phyloP scores from a whole-genome alignment of 805 yeast species.

The Saccharomycopsis synnaedendra region DNA sequence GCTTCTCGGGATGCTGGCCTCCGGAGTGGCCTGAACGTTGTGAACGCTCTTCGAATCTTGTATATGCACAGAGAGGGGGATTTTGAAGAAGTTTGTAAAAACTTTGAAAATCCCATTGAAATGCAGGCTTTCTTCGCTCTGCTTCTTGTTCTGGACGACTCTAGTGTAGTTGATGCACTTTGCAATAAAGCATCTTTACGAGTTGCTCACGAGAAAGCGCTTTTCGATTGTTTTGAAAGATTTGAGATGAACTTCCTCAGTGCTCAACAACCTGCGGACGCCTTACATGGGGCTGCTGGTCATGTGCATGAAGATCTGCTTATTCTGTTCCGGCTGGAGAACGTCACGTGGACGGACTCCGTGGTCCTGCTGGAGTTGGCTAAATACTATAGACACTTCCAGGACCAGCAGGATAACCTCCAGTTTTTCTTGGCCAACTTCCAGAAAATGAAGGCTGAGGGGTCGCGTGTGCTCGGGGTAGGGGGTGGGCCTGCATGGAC shows the following conservation, averaged over 20 bases:
- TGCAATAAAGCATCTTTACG: slow-evolving; percentile 16
- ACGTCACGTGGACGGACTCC: slow-evolving; percentile 25
- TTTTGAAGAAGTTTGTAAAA: slow-evolving; percentile 20
- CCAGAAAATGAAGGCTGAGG: slow-evolving; percentile 34
- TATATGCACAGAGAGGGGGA: slow-evolving; percentile 24
- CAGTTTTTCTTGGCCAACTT: slow-evolving; percentile 37
- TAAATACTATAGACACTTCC: slow-evolving; percentile 40
- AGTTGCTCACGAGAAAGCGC: slow-evolving; percentile 17
- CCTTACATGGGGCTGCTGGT: slow-evolving; percentile 17
- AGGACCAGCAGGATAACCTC: slow-evolving; percentile 55
- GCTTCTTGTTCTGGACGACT: slow-evolving; percentile 21
- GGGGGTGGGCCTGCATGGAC: slow-evolving; percentile 27
- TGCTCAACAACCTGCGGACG: slow-evolving; percentile 10
- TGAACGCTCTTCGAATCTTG: slow-evolving; percentile 24
- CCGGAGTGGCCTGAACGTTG: slow-evolving; percentile 15
- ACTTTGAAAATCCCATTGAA: slow-evolving; percentile 7
- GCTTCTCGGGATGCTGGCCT: slow-evolving; percentile 10
- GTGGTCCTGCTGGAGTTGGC: slow-evolving; percentile 35
- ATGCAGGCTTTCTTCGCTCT: slow-evolving; percentile 19
- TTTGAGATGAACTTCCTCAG: slow-evolving; percentile 19
- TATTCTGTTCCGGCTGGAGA: slow-evolving; percentile 23
- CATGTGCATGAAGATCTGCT: slow-evolving; percentile 17
- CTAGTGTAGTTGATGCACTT: slow-evolving; percentile 19
- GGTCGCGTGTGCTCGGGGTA: slow-evolving; percentile 24
- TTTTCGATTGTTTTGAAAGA: slow-evolving; percentile 19